phyloP scores from a whole-genome alignment of 2,329 filamentous ascomycete species.

The Xylaria sp. region DNA sequence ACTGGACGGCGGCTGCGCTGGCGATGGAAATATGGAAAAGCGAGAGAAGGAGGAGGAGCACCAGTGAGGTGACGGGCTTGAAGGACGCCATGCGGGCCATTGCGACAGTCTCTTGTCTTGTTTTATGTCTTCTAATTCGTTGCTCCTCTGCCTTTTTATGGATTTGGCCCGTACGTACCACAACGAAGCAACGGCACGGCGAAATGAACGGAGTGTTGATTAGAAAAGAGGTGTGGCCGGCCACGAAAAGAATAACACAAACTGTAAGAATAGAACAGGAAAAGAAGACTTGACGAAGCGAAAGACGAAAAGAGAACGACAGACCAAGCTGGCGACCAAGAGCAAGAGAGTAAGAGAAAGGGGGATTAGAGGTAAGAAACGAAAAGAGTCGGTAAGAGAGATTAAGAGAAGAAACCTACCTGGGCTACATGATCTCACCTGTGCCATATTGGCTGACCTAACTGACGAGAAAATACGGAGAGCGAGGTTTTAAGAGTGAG shows the following conservation, averaged over 20 bases:
- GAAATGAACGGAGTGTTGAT: conserved; percentile 24
- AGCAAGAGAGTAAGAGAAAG: conserved; percentile 33
- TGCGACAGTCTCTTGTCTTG: conserved; percentile 23
- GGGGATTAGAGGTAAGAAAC: conserved; percentile 17
- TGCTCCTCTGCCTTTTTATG: neutral
- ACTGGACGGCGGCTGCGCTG: conserved; percentile 34
- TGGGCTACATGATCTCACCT: neutral
- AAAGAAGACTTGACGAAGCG: conserved; percentile 31
- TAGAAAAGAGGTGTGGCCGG: conserved; percentile 42
- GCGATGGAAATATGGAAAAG: conserved; percentile 34
- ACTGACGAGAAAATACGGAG: conserved; percentile 13
- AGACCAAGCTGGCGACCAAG: conserved; percentile 39
- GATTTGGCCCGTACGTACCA: conserved; percentile 23
- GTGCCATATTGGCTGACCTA: conserved; percentile 12
- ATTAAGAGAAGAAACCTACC: conserved; percentile 20
- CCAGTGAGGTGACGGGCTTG: conserved; percentile 37
- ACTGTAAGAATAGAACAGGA: conserved; percentile 9
- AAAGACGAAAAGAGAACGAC: conserved; percentile 38
- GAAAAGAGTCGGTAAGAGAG: conserved; percentile 1
- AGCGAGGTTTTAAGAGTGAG: conserved; percentile 13
- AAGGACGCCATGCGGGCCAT: conserved; percentile 38
- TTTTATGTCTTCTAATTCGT: conserved; percentile 14
- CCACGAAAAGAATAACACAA: conserved; percentile 33
- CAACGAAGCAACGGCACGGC: conserved; percentile 12
- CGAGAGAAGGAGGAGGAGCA: conserved; percentile 38